Conservation (phyloP, 495 filamentous ascomycete genomes). For the Stereocaulon alpinum region DNA sequence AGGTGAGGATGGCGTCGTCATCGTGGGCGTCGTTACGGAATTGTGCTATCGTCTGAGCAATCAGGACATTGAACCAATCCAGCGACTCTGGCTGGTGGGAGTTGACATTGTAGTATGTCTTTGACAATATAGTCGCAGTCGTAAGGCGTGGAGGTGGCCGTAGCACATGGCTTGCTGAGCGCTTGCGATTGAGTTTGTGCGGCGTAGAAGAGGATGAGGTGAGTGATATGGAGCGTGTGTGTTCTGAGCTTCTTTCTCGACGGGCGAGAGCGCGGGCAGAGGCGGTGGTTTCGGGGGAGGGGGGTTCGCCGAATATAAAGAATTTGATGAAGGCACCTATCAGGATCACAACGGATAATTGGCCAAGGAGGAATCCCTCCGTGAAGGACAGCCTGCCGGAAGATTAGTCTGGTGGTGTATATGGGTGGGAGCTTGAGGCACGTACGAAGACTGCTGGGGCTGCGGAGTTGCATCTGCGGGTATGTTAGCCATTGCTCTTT, state of each 20-base stretch:
- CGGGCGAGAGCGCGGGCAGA: slow-evolving; percentile 58
- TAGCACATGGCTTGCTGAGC: slow-evolving; percentile 62
- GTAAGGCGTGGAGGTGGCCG: slow-evolving; percentile 57
- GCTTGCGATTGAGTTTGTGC: slow-evolving; percentile 48
- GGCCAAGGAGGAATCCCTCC: slow-evolving; percentile 85
- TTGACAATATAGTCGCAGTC: slow-evolving; percentile 81
- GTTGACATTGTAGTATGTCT: slow-evolving; percentile 96
- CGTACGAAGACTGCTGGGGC: slow-evolving; percentile 38
- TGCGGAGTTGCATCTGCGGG: slow-evolving; percentile 18
- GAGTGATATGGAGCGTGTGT: slow-evolving; percentile 52
- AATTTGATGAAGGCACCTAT: slow-evolving; percentile 96
- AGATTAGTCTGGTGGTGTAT: neutral
- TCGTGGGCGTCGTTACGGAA: slow-evolving; percentile 78
- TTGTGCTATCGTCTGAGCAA: slow-evolving; percentile 94
- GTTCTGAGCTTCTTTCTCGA: slow-evolving; percentile 51
- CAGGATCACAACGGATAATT: slow-evolving; percentile 80
- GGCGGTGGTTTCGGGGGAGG: slow-evolving; percentile 65
- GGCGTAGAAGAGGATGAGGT: slow-evolving; percentile 25
- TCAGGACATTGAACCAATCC: slow-evolving; percentile 98
- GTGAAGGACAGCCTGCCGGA: slow-evolving; percentile 67
- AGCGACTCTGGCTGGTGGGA: slow-evolving; percentile 96
- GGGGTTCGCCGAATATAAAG: slow-evolving; percentile 96
- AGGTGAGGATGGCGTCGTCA: slow-evolving; percentile 86
- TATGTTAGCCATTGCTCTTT: neutral
- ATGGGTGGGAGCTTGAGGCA: slow-evolving; percentile 7